Conservation (phyloP, 176 grass and related monocot genomes). For the Oryza australiensis region DNA sequence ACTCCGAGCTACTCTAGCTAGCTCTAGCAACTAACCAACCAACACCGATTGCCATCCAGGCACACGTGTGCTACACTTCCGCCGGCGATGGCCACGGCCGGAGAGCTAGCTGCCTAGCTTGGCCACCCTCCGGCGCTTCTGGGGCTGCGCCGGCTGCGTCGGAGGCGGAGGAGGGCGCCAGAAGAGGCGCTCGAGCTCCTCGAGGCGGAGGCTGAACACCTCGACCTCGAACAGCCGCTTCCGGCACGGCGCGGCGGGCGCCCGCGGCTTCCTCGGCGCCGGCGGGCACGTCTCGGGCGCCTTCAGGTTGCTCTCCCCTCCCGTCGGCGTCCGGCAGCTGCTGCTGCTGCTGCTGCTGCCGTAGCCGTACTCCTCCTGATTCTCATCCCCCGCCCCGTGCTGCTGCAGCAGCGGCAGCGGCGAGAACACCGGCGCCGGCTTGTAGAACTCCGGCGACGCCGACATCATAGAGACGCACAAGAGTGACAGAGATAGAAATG, state of each 20-base stretch:
- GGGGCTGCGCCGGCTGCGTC: neutral
- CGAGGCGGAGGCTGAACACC: constrained; percentile 62
- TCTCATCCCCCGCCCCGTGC: neutral
- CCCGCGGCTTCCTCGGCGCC: constrained; percentile 65
- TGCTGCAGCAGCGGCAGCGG: constrained; percentile 41
- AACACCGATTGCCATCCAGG: constrained; percentile 34
- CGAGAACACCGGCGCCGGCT: constrained; percentile 46
- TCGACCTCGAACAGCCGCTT: constrained; percentile 78
- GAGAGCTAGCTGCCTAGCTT: constrained; percentile 5
- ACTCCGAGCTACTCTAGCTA: neutral
- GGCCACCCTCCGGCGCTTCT: constrained; percentile 62
- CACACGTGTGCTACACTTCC: no score
- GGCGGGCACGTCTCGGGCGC: constrained; percentile 51
- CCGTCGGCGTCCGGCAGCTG: constrained; percentile 64
- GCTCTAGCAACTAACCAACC: neutral
- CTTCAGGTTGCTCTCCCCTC: constrained; percentile 53
- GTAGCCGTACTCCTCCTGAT: constrained; percentile 2
- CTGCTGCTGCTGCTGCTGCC: no score
- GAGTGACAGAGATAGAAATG: neutral
- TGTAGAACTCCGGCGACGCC: constrained; percentile 75
- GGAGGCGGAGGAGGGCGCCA: constrained; percentile 16
- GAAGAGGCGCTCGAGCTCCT: constrained; percentile 65
- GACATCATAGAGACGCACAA: constrained; percentile 38
- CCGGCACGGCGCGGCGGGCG: constrained; percentile 59
- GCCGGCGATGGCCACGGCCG: no score